A percentile compares a stretch with the other conserved stretches of the same genome.
Conservation (phyloP, 129 eudicot species). For the Flaveria ramosissima region DNA sequence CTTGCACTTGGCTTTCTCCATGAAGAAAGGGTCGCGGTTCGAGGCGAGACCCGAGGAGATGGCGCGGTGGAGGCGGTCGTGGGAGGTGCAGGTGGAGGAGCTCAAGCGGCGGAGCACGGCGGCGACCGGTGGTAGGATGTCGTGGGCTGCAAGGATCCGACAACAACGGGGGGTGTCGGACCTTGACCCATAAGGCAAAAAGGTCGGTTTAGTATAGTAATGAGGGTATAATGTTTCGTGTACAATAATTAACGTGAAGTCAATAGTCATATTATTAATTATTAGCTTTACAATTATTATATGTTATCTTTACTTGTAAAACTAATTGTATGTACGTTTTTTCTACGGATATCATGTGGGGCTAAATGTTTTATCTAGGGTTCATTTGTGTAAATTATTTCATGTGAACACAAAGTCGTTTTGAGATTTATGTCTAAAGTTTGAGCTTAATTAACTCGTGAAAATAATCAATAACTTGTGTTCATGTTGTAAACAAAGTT, state of each 20-base stretch:
- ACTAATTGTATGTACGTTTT: too few relatives aligned
- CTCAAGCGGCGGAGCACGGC: conserved; percentile 42
- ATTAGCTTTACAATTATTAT: background rate
- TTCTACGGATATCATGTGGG: too few relatives aligned
- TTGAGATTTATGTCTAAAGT: too few relatives aligned
- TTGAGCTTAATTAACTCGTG: too few relatives aligned
- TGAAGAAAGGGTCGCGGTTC: conserved; percentile 25
- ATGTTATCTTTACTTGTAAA: too few relatives aligned
- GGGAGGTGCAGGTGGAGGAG: conserved; percentile 51
- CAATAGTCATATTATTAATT: background rate
- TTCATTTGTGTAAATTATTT: too few relatives aligned
- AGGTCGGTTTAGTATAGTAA: background rate
- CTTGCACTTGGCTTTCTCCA: conserved; percentile 35
- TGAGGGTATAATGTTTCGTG: background rate
- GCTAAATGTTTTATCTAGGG: too few relatives aligned
- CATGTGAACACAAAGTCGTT: too few relatives aligned
- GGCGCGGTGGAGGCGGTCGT: conserved; percentile 42
- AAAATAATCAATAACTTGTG: too few relatives aligned
- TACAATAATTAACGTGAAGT: background rate
- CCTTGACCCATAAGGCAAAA: background rate
- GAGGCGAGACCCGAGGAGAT: conserved; percentile 25
- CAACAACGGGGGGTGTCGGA: conserved; percentile 21
- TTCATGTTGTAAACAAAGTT: too few relatives aligned
- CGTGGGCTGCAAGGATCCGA: conserved; percentile 50
- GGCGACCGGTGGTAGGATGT: conserved; percentile 18